Evolutionary conservation across 192 early-diverging fungal genomes (phyloP).

Genomic region (Linnemannia schmuckeri): DNA sequence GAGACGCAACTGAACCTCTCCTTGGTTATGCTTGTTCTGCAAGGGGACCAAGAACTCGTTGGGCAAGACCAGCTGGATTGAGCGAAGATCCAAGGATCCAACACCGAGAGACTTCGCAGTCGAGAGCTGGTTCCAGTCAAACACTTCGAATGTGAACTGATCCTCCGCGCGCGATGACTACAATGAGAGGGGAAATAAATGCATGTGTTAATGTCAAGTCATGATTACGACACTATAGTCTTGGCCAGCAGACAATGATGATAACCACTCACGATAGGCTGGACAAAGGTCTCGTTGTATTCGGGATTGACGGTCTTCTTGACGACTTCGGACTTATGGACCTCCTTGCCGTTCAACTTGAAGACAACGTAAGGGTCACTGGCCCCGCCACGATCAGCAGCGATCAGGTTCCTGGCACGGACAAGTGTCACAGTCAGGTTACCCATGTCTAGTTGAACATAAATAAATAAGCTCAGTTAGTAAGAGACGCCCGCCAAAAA

Average conservation of each 20-base stretch:
- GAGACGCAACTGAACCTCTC: conserved; percentile 67
- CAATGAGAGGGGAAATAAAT: background rate
- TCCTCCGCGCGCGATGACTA: conserved; percentile 64
- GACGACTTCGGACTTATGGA: conserved; percentile 75
- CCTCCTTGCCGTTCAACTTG: conserved; percentile 71
- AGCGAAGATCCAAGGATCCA: conserved; percentile 64
- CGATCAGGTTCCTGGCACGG: conserved; percentile 70
- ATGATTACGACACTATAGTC: background rate
- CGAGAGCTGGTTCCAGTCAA: conserved; percentile 85
- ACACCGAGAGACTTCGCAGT: conserved; percentile 71
- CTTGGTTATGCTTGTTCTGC: conserved; percentile 46
- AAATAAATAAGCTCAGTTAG: background rate
- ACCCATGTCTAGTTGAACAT: conserved; percentile 67
- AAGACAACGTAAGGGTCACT: conserved; percentile 83
- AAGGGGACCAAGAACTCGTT: conserved; percentile 62
- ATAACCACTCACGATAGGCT: conserved; percentile 63
- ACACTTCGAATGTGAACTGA: conserved; percentile 73
- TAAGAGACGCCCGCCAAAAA: background rate
- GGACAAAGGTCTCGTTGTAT: conserved; percentile 75
- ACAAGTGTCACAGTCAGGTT: conserved; percentile 71
- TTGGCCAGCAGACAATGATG: background rate
- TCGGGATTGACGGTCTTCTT: conserved; percentile 84
- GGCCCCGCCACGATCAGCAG: conserved; percentile 78
- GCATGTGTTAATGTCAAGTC: background rate
- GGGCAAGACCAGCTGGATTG: conserved; percentile 64